A percentile compares a stretch with the other conserved stretches of the same genome.
Conservation (phyloP, 139 green algal species). For the Coelastrella sp. region DNA sequence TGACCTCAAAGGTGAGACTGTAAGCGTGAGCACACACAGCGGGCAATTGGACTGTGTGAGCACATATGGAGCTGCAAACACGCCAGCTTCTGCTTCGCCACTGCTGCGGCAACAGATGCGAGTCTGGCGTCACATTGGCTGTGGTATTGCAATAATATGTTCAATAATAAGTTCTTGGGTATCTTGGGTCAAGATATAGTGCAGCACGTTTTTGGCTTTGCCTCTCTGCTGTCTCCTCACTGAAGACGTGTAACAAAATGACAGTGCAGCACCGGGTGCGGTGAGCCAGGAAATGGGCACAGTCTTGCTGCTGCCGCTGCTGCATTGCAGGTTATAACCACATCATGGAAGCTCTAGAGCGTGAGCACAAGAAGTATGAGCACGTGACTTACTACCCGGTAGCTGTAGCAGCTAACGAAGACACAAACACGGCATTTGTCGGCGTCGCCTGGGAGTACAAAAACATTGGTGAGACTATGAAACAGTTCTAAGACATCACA, state of each 20-base stretch:
- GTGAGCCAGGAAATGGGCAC: too few relatives aligned
- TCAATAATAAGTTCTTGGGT: too few relatives aligned
- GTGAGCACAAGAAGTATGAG: conserved; percentile 28
- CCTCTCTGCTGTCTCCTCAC: too few relatives aligned
- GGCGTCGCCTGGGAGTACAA: conserved; percentile 47
- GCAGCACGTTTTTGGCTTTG: too few relatives aligned
- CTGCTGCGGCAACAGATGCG: too few relatives aligned
- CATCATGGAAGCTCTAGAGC: conserved; percentile 34
- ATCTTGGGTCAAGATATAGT: too few relatives aligned
- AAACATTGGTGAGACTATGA: not conserved
- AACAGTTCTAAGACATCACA: not conserved
- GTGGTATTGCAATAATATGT: too few relatives aligned
- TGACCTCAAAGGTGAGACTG: conserved; percentile 30
- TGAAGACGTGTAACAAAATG: too few relatives aligned
- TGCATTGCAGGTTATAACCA: not conserved
- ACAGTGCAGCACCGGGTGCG: too few relatives aligned
- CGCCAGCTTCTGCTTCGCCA: not conserved
- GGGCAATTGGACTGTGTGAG: not conserved
- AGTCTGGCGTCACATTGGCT: too few relatives aligned
- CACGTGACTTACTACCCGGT: conserved; percentile 32
- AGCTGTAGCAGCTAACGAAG: conserved; percentile 40
- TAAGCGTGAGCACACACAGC: not conserved
- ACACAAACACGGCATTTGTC: conserved; percentile 15
- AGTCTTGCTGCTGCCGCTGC: not conserved
- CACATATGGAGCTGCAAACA: not conserved